Conservation (phyloP, 2,329 filamentous ascomycete species). For the Colletotrichum incanum region DNA sequence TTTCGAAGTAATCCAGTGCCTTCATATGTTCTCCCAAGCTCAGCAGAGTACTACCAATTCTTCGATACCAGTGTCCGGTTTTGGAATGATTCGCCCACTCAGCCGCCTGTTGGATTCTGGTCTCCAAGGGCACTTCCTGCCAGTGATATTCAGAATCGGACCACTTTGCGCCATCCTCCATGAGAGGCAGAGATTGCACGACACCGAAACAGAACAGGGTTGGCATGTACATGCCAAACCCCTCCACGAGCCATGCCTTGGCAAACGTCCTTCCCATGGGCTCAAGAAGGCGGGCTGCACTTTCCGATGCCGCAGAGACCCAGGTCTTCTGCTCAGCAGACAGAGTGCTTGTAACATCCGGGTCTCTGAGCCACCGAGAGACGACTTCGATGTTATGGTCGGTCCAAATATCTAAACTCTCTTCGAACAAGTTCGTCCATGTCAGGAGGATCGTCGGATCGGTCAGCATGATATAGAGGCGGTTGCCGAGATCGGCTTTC, state of each 20-base stretch:
- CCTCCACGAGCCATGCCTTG: slow-evolving; percentile 55
- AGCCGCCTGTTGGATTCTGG: slow-evolving; percentile 55
- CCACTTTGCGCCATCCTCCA: slow-evolving; percentile 57
- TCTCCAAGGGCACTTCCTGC: slow-evolving; percentile 53
- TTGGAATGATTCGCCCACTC: slow-evolving; percentile 55
- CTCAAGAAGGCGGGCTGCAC: slow-evolving; percentile 53
- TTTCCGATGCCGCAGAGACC: slow-evolving; percentile 47
- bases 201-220: slow-evolving; percentile 61
- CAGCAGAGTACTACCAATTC: slow-evolving; percentile 59
- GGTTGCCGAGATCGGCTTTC: slow-evolving; percentile 53
- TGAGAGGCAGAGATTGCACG: slow-evolving; percentile 58
- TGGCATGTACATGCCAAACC: slow-evolving; percentile 56
- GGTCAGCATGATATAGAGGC: slow-evolving; percentile 56
- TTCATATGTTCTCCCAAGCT: slow-evolving; percentile 53
- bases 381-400: slow-evolving; percentile 57
- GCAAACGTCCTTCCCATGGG: slow-evolving; percentile 57
- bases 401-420: slow-evolving; percentile 59
- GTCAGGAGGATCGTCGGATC: slow-evolving; percentile 55
- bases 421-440: slow-evolving; percentile 60
- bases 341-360: slow-evolving; percentile 51
- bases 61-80: slow-evolving; percentile 56
- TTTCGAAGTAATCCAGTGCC: slow-evolving; percentile 55
- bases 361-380: slow-evolving; percentile 54
- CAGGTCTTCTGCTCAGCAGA: slow-evolving; percentile 51
- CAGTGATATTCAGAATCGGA: slow-evolving; percentile 55